Conservation (phyloP, 75 land plant species). For the Chamaecyparis obtusa region DNA sequence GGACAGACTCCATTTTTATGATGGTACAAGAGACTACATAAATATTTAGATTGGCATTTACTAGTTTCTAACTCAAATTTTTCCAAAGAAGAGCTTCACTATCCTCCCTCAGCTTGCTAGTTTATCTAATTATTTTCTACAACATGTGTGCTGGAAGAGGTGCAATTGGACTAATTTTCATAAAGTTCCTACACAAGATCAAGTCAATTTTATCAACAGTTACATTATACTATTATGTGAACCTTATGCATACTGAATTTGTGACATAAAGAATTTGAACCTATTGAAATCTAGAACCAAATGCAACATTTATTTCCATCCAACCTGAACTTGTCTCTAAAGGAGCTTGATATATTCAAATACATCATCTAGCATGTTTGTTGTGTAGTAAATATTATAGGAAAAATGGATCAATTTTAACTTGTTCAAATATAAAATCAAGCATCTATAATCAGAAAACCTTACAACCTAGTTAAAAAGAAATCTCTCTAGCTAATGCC, state of each 20-base stretch:
- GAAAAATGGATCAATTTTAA: background rate
- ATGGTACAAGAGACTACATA: background rate
- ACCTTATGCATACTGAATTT: background rate
- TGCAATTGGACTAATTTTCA: conserved; percentile 3
- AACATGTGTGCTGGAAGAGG: background rate
- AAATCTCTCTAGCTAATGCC: background rate
- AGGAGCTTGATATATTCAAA: conserved; percentile 74
- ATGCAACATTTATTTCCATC: background rate
- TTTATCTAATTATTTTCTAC: background rate
- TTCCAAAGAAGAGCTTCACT: background rate
- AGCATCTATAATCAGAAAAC: background rate
- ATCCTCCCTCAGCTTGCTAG: conserved; percentile 5
- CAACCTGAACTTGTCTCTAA: conserved; percentile 58
- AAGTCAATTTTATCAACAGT: conserved; percentile 2
- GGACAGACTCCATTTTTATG: background rate
- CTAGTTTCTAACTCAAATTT: background rate
- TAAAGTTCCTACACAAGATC: conserved; percentile 5
- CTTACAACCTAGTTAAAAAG: background rate
- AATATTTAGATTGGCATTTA: background rate
- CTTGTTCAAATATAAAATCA: background rate
- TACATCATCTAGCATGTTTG: conserved; percentile 80
- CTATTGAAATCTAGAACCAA: background rate
- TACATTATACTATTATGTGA: background rate
- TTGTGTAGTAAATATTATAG: conserved; percentile 22
- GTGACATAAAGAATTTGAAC: background rate